These are phyloP conservation scores for Bombardia bombarda DNA, from an alignment of 495 filamentous ascomycete genomes.

Conservation along the genomic window DNA sequence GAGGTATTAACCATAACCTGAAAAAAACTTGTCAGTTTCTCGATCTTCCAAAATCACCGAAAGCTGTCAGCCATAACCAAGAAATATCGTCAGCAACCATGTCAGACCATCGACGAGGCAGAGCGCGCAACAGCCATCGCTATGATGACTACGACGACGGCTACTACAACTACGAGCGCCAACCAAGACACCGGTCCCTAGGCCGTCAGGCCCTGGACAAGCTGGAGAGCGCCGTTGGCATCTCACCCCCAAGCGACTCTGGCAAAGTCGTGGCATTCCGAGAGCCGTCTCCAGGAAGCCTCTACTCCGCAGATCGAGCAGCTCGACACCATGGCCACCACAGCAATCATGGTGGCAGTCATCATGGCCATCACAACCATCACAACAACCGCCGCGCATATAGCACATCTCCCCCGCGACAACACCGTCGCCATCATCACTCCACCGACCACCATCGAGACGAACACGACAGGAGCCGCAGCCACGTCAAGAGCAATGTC, in stretches of 20 bases:
- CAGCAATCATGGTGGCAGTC: too few relatives aligned
- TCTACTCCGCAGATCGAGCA: too few relatives aligned
- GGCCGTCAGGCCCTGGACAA: conserved; percentile 16
- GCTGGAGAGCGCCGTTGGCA: conserved; percentile 1
- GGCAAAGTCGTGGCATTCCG: background rate
- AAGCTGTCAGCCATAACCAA: background rate
- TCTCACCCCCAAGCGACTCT: background rate
- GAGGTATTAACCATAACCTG: background rate
- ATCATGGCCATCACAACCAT: background rate
- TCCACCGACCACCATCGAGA: background rate
- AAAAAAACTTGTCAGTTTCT: background rate
- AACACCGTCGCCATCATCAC: background rate
- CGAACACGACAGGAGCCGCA: background rate
- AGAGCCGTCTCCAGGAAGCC: background rate
- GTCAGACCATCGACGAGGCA: conserved; percentile 11
- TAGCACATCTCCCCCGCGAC: conserved; percentile 7
- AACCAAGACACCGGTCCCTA: conserved; percentile 16
- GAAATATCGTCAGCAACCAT: conserved; percentile 1
- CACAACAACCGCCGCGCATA: conserved; percentile 4
- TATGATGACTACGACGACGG: conserved; percentile 8
- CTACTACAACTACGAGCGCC: conserved; percentile 10
- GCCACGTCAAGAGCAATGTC: conserved; percentile 5
- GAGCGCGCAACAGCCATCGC: conserved; percentile 4
- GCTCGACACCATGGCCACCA: background rate
- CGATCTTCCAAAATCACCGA: background rate